Base-by-base conservation (phyloP, 176 grass and related monocot genomes). In the Musa schizocarpa region DNA sequence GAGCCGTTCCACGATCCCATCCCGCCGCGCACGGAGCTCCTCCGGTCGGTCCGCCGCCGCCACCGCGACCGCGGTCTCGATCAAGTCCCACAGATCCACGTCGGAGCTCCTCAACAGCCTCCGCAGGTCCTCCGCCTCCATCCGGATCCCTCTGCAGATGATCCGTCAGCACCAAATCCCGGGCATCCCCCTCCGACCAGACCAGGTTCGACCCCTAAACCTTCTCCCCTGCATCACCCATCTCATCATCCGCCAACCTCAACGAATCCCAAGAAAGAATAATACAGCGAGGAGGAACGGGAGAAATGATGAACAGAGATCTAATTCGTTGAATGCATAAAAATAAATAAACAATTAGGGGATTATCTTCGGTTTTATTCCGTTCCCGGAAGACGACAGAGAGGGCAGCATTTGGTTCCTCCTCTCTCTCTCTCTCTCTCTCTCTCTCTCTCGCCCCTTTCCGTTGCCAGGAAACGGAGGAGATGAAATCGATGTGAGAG, bases 1-100 rank as follows among this genome's bases (percentile, higher is more conserved):
- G 29, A 96, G 88, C 49, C 81, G 74, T 73, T 88, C 78, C 14
- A 96, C 83, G 81, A 96, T 91, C 43, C 80, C 83, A 81, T 91
- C 92, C 22, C 92, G 83, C 72, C 86, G 92, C 50, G 71, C 77
- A 21, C 81, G 88, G 19, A 96, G 88, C 76, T 96, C 92, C 17
- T 9, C 78, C 52, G 78, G 81, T 9, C 84, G 50, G 79, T 91
- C 86, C 11, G 78, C 79, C 23, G 79, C 81, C 6, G 81, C 92
- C 3, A 77, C 64, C 63, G 78, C 62, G 19, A 95, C 77, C 54
- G 81, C 92, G 26, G 88, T 76, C 53, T 96, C 83, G 52, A 96
- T 81, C 59, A 96, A 73, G 12, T 64, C 74, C 92, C 88, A 96
- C 43, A 96, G 72, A 76, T 88, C 92, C 11, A 73, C 52, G 21